Conservation (phyloP, 73 alveolate species). For the Symbiodinium pilosum region DNA sequence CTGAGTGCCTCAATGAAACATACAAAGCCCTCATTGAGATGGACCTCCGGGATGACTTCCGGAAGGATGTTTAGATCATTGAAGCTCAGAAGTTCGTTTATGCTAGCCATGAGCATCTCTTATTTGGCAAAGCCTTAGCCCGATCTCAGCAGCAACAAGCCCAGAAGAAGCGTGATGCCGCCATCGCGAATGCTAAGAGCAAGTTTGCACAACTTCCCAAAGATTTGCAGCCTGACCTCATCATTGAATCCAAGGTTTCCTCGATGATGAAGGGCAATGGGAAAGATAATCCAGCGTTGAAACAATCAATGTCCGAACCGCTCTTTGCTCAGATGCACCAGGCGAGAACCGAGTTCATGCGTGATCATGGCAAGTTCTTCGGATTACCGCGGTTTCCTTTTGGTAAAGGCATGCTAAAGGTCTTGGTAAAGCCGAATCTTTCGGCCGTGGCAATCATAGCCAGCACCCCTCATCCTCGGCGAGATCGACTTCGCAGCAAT, state of each 20-base stretch:
- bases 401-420: slow-evolving; percentile 29
- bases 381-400: too few relatives aligned
- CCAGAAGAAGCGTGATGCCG: background rate
- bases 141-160: background rate
- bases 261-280: background rate
- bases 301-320: too few relatives aligned
- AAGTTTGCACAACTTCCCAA: background rate
- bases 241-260: background rate
- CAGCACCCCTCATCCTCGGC: too few relatives aligned
- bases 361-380: too few relatives aligned
- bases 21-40: background rate
- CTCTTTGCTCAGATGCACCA: too few relatives aligned
- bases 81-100: slow-evolving; percentile 1
- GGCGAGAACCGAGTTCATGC: too few relatives aligned
- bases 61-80: too few relatives aligned
- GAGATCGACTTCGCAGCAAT: background rate
- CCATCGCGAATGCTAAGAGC: background rate
- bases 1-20: background rate
- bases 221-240: background rate
- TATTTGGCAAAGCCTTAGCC: slow-evolving; percentile 2
- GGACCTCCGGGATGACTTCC: background rate
- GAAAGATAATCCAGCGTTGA: too few relatives aligned
- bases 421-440: background rate
- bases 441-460: background rate
- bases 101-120: slow-evolving; percentile 14